These are phyloP conservation scores for Lachancea waltii DNA, from an alignment of 805 yeast species.

Conservation along the genomic window DNA sequence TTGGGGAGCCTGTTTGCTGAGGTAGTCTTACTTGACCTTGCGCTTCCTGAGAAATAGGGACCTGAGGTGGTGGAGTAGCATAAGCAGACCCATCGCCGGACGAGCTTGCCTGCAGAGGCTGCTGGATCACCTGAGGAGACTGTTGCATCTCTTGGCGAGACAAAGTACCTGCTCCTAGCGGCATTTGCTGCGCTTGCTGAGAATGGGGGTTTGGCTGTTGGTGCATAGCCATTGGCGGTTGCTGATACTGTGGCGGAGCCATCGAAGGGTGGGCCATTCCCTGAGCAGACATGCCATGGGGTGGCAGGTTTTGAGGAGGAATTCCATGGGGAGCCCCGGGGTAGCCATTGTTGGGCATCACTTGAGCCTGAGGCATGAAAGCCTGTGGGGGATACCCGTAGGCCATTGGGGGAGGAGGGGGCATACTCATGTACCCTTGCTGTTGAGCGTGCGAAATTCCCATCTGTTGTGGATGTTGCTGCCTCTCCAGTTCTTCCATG, in stretches of 20 bases:
- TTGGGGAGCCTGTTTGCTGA: conserved; percentile 6
- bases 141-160: background rate
- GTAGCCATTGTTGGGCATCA: background rate
- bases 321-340: conserved; percentile 9
- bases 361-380: conserved; percentile 27
- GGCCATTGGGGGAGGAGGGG: conserved; percentile 22
- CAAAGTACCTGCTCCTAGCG: conserved; percentile 4
- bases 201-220: conserved; percentile 10
- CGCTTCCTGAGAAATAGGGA: conserved; percentile 1
- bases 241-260: conserved; percentile 5
- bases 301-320: conserved; percentile 20
- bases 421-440: conserved; percentile 21
- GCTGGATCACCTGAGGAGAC: background rate
- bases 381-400: conserved; percentile 25
- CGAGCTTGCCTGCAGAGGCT: background rate
- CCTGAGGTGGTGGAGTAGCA: conserved; percentile 1
- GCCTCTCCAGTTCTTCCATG: conserved; percentile 78
- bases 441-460: conserved; percentile 19
- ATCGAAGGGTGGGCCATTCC: conserved; percentile 2
- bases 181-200: conserved; percentile 8
- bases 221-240: conserved; percentile 12
- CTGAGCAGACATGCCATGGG: conserved; percentile 29
- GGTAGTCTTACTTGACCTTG: conserved; percentile 7
- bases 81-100: background rate
- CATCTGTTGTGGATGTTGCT: conserved; percentile 25